Conservation (phyloP, 768 basidiomycete genomes). For the Pleurotus eryngii region DNA sequence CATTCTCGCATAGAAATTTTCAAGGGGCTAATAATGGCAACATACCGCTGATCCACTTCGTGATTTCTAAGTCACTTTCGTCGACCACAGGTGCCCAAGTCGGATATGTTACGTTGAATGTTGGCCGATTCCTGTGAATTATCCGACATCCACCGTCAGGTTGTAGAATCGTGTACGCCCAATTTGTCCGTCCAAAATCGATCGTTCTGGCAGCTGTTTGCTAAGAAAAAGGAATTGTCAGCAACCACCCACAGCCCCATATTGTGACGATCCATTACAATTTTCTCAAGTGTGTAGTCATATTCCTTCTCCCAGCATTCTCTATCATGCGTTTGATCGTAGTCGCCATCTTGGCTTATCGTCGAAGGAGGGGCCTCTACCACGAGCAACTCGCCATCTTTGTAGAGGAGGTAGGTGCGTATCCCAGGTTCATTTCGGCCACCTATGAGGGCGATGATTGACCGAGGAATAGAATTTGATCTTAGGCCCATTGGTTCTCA, state of each 20-base stretch:
- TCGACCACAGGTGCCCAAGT: conserved; percentile 33
- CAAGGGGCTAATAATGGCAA: not conserved
- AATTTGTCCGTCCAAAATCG: conserved; percentile 32
- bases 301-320: conserved; percentile 6
- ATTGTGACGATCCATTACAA: not conserved
- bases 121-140: conserved; percentile 20
- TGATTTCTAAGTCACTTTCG: conserved; percentile 33
- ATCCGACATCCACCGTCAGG: conserved; percentile 27
- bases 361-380: conserved; percentile 8
- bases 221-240: conserved; percentile 9
- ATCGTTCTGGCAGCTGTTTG: conserved; percentile 26
- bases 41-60: conserved; percentile 22
- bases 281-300: conserved; percentile 5
- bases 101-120: conserved; percentile 25
- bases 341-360: not conserved
- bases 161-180: conserved; percentile 28
- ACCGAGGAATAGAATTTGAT: conserved; percentile 7
- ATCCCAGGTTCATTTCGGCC: conserved; percentile 7
- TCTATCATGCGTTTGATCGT: conserved; percentile 1
- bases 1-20: not conserved
- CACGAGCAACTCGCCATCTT: conserved; percentile 10
- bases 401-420: conserved; percentile 9
- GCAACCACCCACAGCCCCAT: not conserved
- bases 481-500: conserved; percentile 1
- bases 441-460: conserved; percentile 8